A percentile compares a stretch with the other conserved stretches of the same genome.
Evolutionary conservation across 306 rosid species (phyloP).

Genomic region (Dalbergia oliveri): DNA sequence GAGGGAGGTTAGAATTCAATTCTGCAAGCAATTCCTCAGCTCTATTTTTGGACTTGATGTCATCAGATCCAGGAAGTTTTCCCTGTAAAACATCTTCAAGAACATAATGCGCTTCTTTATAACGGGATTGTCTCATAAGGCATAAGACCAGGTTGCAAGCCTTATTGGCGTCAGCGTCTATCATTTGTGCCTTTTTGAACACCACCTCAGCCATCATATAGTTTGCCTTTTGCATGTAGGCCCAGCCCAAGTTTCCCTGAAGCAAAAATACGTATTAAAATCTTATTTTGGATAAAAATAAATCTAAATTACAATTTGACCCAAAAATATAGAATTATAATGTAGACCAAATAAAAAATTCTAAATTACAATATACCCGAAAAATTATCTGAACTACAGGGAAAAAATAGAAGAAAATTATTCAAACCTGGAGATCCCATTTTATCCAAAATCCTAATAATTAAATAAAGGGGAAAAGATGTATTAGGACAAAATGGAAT

Average conservation of each 20-base stretch:
- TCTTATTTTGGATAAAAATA: too few species aligned
- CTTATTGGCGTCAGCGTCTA: conserved; percentile 84
- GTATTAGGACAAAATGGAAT: too few species aligned
- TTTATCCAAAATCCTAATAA: too few species aligned
- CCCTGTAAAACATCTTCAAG: conserved; percentile 63
- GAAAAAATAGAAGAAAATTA: not conserved
- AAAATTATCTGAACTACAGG: not conserved
- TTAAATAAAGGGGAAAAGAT: too few species aligned
- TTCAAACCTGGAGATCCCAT: not conserved
- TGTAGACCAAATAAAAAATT: too few species aligned
- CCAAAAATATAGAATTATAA: too few species aligned
- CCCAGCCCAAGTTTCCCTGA: conserved; percentile 98
- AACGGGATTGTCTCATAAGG: conserved; percentile 69
- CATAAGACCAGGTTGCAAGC: conserved; percentile 85
- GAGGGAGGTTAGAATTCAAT: conserved; percentile 42
- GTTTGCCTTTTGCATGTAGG: conserved; percentile 85
- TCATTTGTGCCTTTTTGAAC: conserved; percentile 77
- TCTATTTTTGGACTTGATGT: conserved; percentile 61
- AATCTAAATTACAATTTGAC: not conserved
- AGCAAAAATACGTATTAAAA: conserved; percentile 7
- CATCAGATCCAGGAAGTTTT: conserved; percentile 62
- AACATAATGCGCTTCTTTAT: conserved; percentile 58
- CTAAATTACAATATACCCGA: too few species aligned
- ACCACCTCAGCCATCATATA: conserved; percentile 78
- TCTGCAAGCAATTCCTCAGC: conserved; percentile 64